Base-by-base conservation (phyloP, 345 rosid genomes). In the Schrenkiella parvula region DNA sequence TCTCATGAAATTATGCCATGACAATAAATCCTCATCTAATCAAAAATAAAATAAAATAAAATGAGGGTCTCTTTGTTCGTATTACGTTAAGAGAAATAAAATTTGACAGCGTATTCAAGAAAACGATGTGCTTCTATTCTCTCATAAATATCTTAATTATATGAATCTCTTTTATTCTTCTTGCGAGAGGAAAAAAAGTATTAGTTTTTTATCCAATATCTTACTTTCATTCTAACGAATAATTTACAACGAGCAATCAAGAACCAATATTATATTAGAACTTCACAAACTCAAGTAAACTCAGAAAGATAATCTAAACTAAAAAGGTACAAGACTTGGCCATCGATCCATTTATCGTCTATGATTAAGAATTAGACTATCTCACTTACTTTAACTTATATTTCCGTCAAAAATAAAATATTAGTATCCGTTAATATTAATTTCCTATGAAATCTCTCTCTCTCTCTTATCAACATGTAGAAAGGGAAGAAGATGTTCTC, bases 401-500 rank as follows among this genome's bases (percentile, higher is more conserved):
- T 66, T 58, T 74, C 68, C 52, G 37, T 39, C 78, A 61, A 74
- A 59, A 50, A 11, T 38, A 25, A n/a, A 11, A 38, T 57, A 47
- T 48, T 28, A 57, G 11, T 57, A 37, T 29, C 46, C 18, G 18
- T 54, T 63, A 25, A 51, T 75, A 53, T 51, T 57, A 51, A 66
- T 22, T 57, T 13, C 17, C 53, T 14, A 41, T 31, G 70, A 72
- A 53, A 63, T 52, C 31, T 64, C 32, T 70, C 34, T 32, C 37
- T 41, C 37, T 72, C 68, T 37, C 18, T 38, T 35, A 13, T 57
- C 57, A 68, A 61, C 69, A 76, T 73, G 68, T 62, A 75, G 79
- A 68, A 59, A 57, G 21, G 14, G 31, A 42, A 80, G 79, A 71
- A 77, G 66, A 66, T 48, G 76, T 65, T 65, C 69, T 82, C 81